Conservation (phyloP, 768 basidiomycete species). For the Lactarius trivialis region DNA sequence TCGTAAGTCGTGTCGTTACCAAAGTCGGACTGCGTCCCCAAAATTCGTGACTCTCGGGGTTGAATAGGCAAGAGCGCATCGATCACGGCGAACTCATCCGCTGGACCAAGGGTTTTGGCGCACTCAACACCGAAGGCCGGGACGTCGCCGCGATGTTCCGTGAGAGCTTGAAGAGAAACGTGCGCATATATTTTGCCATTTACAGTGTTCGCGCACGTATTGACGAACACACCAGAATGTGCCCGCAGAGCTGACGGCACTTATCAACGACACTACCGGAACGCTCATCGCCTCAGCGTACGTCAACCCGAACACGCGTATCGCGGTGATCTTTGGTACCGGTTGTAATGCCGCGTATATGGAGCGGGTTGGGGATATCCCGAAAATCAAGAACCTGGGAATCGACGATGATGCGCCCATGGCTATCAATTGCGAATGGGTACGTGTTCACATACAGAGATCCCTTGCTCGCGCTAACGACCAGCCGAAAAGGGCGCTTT, state of each 20-base stretch:
- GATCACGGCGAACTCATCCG: conserved; percentile 92
- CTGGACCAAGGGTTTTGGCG: conserved; percentile 99
- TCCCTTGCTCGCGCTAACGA: background rate
- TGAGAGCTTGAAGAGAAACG: conserved; percentile 67
- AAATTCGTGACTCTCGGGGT: background rate
- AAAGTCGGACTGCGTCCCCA: background rate
- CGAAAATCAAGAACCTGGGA: conserved; percentile 75
- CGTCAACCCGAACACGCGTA: conserved; percentile 83
- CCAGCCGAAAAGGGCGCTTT: conserved; percentile 74
- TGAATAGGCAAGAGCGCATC: conserved; percentile 76
- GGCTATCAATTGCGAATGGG: conserved; percentile 98
- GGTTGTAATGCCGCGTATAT: conserved; percentile 99
- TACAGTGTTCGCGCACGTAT: background rate
- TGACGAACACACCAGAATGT: conserved; percentile 48
- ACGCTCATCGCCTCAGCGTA: conserved; percentile 97
- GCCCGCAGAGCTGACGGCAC: conserved; percentile 74
- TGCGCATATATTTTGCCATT: conserved; percentile 33
- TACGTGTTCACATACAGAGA: conserved; percentile 30
- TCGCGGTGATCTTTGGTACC: conserved; percentile 96
- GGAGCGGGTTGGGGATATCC: conserved; percentile 80
- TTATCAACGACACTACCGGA: conserved; percentile 98
- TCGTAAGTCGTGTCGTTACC: conserved; percentile 44
- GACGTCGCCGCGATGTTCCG: conserved; percentile 95
- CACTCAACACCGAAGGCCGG: conserved; percentile 81
- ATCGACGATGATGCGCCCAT: conserved; percentile 63